Evolutionary conservation across 78 protist species (phyloP), one percentile per base, ranked within the genome.

Genomic region (Dictyostelium citrinum): DNA sequence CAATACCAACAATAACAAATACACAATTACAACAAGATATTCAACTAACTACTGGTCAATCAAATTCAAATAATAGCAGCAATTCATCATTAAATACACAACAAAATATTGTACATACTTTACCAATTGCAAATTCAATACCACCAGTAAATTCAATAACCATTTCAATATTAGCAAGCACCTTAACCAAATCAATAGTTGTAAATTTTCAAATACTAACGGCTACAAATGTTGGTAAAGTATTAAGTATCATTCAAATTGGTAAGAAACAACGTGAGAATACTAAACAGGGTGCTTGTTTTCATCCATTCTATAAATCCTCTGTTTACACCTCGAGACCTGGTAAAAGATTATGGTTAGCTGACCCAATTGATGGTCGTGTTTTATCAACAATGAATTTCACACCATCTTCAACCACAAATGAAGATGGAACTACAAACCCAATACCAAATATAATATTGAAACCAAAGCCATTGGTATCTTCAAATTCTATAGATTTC

Each of bases 271-370:
- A 45, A 77, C 43, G 93, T 35, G 93, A 88, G 9, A 88, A 88
- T 20, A 88, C 93, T 4, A 88, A 78, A 49, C 93, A 88, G 16
- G 93, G 93, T 88, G 93, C 93, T 17, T 88, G 93, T 74, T 88
- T 41, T 68, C 93, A 88, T 22, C 85, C 93, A 60, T 67, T 41
- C 11, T 67, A 41, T 83, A 61, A 55, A 16, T 8, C 27, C 1
- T 88, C 93, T 1, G 77, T 88, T n/a, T 88, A 88, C 37, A 72
- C 93, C 1, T 67, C 81, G 5, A 46, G 93, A 24, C 93, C 93
- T 10, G 93, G 93, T 6, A 77, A 58, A 39, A 76, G 93, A 78
- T 22, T 88, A 16, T 88, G 93, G 93, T 45, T 88, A 29, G 93
- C 93, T 0, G 93, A 88, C 24, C 49, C 68, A 20, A 29, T 78